Conservation (phyloP, 345 rosid species). For the Pseudoturritis turrita region DNA sequence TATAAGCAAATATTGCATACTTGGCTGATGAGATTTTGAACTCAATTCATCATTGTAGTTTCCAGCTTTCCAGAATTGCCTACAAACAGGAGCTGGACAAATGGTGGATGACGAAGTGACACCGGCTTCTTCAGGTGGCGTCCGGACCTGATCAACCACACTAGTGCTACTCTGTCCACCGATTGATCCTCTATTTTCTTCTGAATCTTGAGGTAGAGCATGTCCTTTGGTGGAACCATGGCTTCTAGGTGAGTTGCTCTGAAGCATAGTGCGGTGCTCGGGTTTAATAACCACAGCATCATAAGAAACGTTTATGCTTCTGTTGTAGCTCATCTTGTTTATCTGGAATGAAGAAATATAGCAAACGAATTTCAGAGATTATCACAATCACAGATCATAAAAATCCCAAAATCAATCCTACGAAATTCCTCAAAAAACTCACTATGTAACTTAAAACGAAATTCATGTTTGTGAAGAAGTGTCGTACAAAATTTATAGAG, state of each 20-base stretch:
- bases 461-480: background rate
- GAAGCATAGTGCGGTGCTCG: constrained; percentile 37
- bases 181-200: constrained; percentile 51
- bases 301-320: constrained; percentile 29
- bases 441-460: background rate
- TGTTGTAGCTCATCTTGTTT: constrained; percentile 35
- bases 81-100: constrained; percentile 68
- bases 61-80: constrained; percentile 98
- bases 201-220: constrained; percentile 41
- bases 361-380: constrained; percentile 9
- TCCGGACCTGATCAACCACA: constrained; percentile 62
- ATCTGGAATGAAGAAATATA: background rate
- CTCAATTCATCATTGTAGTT: constrained; percentile 43
- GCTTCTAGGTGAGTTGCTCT: constrained; percentile 6
- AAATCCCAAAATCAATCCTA: too few relatives aligned
- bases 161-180: constrained; percentile 58
- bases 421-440: too few relatives aligned
- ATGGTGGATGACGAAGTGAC: constrained; percentile 52
- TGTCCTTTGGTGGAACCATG: constrained; percentile 24
- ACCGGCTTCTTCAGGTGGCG: constrained; percentile 63
- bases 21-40: constrained; percentile 50
- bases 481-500: background rate
- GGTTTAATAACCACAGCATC: constrained; percentile 42
- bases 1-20: constrained; percentile 36
- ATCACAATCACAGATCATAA: too few relatives aligned